Conservation (phyloP, 2,329 filamentous ascomycete species). For the Lecanicillium sp. region DNA sequence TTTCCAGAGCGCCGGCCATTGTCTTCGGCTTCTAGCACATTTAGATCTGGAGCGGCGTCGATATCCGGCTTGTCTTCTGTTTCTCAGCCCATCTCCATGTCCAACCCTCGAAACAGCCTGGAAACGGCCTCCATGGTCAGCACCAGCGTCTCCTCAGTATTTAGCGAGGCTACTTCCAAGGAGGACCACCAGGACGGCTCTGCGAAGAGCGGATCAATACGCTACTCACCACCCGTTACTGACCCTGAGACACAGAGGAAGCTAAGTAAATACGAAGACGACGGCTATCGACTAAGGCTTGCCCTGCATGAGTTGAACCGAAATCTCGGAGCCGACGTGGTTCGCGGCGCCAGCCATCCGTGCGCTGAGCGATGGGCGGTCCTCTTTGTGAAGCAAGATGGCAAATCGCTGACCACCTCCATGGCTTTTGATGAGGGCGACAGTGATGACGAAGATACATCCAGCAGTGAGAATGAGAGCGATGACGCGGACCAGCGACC, state of each 20-base stretch:
- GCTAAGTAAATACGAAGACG: slow-evolving; percentile 50
- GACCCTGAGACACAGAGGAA: slow-evolving; percentile 36
- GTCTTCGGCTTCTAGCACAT: slow-evolving; percentile 53
- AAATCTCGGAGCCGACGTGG: slow-evolving; percentile 53
- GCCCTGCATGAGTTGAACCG: slow-evolving; percentile 66
- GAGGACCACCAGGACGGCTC: slow-evolving; percentile 55
- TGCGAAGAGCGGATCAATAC: slow-evolving; percentile 38
- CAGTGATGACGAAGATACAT: slow-evolving; percentile 58
- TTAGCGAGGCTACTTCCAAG: slow-evolving; percentile 60
- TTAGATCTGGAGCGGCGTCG: slow-evolving; percentile 59
- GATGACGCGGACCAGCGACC: slow-evolving; percentile 53
- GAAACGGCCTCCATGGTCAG: slow-evolving; percentile 66
- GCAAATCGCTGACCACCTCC: slow-evolving; percentile 58
- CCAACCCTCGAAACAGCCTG: slow-evolving; percentile 45
- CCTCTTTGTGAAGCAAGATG: slow-evolving; percentile 68
- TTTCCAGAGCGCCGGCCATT: slow-evolving; percentile 67
- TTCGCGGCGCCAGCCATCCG: slow-evolving; percentile 65
- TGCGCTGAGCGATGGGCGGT: slow-evolving; percentile 80
- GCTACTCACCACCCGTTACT: slow-evolving; percentile 45
- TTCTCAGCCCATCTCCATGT: slow-evolving; percentile 61
- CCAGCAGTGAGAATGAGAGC: slow-evolving; percentile 51
- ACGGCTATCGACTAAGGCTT: slow-evolving; percentile 56
- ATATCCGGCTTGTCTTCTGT: slow-evolving; percentile 60
- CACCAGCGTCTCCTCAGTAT: slow-evolving; percentile 63
- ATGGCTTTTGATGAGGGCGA: slow-evolving; percentile 66